Base-by-base conservation (phyloP, 495 filamentous ascomycete genomes). In the Corynascus novoguineensis region DNA sequence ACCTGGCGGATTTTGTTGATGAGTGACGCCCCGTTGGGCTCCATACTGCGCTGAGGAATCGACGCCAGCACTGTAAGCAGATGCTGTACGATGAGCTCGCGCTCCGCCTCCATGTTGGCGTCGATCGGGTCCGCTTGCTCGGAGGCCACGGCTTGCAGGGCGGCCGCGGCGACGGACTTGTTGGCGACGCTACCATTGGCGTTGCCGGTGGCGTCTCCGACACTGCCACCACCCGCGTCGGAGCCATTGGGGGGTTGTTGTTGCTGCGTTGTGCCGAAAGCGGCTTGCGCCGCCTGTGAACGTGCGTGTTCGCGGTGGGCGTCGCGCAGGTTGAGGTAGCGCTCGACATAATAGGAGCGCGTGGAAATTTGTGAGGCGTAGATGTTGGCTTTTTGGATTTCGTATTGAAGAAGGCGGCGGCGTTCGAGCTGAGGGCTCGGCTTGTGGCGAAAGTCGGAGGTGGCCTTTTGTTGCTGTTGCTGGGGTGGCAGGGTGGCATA, bases 371-470 rank as follows among this genome's bases (percentile, higher is more conserved):
- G 84, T 42, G 82, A 87, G 7, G 82, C 81, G 58, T 90, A 86
- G 24, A 96, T 86, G 60, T 91, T 92, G 21, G 83, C 83, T 63
- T 90, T 91, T 64, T 95, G 89, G 22, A 95, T 91, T 62, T 93
- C 87, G 50, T 82, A 86, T 47, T 92, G 88, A 2, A 90, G 75
- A 5, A 77, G 73, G 9, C 77, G 73, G 4, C 78, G 75, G n/a
- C 75, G 71, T 28, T 61, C 54, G 11, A 68, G 68, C 17, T 73
- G 65, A 31, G 64, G 64, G n/a, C 61, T 60, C 28, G 75, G 50
- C 4, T 62, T 57, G 12, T 68, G 71, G 19, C 72, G 69, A 24
- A 77, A 59, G 51, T 78, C 73, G 38, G 68, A 60, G 7, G 69
- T 50, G 0, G 68, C 62, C 37, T 34, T 29, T 15, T 72, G 45